Conservation (phyloP, 495 filamentous ascomycete genomes). For the Talaromyces ruber region DNA sequence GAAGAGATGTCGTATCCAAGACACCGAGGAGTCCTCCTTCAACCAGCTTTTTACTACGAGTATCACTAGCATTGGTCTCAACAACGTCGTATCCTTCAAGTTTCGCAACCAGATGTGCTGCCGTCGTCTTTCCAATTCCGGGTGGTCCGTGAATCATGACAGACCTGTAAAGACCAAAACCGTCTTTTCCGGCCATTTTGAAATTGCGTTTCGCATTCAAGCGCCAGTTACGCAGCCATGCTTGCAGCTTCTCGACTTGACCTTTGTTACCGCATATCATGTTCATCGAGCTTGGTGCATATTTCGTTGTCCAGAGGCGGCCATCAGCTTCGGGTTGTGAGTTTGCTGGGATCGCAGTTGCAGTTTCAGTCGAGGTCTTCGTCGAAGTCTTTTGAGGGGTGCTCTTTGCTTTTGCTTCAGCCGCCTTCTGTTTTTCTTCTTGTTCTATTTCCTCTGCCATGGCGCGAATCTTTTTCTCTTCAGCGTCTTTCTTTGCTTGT, state of each 20-base stretch:
- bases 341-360: slow-evolving; percentile 27
- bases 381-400: slow-evolving; percentile 17
- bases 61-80: slow-evolving; percentile 94
- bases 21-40: slow-evolving; percentile 80
- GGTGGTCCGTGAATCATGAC: slow-evolving; percentile 92
- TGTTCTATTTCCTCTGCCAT: slow-evolving; percentile 77
- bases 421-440: slow-evolving; percentile 31
- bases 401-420: background rate
- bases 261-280: slow-evolving; percentile 96
- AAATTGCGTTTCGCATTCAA: slow-evolving; percentile 66
- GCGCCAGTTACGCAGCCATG: slow-evolving; percentile 78
- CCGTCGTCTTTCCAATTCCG: slow-evolving; percentile 96
- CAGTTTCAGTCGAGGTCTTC: slow-evolving; percentile 21
- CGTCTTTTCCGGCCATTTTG: slow-evolving; percentile 71
- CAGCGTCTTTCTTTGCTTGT: slow-evolving; percentile 72
- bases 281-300: slow-evolving; percentile 71
- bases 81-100: slow-evolving; percentile 88
- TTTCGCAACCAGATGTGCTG: slow-evolving; percentile 88
- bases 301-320: slow-evolving; percentile 91
- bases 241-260: slow-evolving; percentile 79
- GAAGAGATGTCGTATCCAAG: slow-evolving; percentile 84
- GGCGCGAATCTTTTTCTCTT: slow-evolving; percentile 66
- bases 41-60: slow-evolving; percentile 94
- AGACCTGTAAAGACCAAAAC: slow-evolving; percentile 66
- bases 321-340: slow-evolving; percentile 34